Percentiles rank a stretch among this genome's conserved stretches.
Conservation (phyloP, 2,329 filamentous ascomycete species). For the Fusarium falciforme region DNA sequence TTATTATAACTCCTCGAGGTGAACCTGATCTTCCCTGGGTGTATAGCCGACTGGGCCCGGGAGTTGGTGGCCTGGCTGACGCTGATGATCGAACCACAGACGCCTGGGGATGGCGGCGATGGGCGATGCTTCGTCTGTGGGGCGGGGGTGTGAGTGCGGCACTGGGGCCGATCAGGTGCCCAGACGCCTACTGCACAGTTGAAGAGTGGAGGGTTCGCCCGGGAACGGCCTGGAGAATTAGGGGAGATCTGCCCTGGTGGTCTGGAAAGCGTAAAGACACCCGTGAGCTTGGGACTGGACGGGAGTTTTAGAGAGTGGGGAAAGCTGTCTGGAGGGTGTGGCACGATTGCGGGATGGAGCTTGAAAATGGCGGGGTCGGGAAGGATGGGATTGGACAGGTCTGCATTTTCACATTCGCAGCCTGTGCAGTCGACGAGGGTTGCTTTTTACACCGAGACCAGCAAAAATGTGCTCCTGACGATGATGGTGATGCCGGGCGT, state of each 20-base stretch:
- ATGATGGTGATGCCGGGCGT: neutral
- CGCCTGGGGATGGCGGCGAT: constrained; percentile 23
- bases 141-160: constrained; percentile 36
- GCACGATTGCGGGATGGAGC: constrained; percentile 34
- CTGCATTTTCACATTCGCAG: neutral
- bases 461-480: constrained; percentile 5
- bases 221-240: constrained; percentile 1
- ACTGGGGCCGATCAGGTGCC: constrained; percentile 35
- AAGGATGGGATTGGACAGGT: constrained; percentile 24
- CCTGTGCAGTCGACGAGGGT: constrained; percentile 1
- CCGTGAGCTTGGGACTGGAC: neutral
- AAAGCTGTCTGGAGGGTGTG: constrained; percentile 17
- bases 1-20: constrained; percentile 31
- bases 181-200: neutral
- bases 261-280: constrained; percentile 14
- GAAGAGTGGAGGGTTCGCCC: constrained; percentile 11
- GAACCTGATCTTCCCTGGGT: neutral
- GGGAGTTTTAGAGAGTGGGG: constrained; percentile 8
- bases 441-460: constrained; percentile 4
- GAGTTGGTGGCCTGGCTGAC: constrained; percentile 22
- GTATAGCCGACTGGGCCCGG: constrained; percentile 6
- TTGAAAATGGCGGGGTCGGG: constrained; percentile 34
- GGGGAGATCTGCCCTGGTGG: neutral
- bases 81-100: constrained; percentile 35
- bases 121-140: constrained; percentile 25